Conservation (phyloP, 805 yeast genomes). For the Blastobotrys robertii region DNA sequence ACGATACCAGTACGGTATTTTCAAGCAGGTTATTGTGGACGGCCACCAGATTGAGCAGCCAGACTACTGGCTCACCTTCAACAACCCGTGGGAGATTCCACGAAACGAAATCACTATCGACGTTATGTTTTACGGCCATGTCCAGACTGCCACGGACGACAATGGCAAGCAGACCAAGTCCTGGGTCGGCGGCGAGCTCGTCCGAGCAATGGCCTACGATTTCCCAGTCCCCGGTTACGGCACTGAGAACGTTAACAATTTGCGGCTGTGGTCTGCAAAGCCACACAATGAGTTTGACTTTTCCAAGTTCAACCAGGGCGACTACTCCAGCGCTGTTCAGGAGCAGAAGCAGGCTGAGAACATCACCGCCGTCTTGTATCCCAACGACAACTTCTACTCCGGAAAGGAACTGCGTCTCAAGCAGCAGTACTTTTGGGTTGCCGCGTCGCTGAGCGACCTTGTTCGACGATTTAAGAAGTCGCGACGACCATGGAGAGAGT, state of each 20-base stretch:
- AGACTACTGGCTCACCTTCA: conserved; percentile 83
- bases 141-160: conserved; percentile 41
- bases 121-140: conserved; percentile 80
- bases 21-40: conserved; percentile 78
- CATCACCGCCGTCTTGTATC: conserved; percentile 85
- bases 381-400: conserved; percentile 83
- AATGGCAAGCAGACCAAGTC: conserved; percentile 49
- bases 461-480: conserved; percentile 81
- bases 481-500: conserved; percentile 66
- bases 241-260: conserved; percentile 73
- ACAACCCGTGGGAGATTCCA: conserved; percentile 91
- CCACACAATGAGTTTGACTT: conserved; percentile 91
- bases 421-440: conserved; percentile 96
- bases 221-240: conserved; percentile 84
- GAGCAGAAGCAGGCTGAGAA: conserved; percentile 86
- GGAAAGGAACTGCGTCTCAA: conserved; percentile 89
- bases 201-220: conserved; percentile 82
- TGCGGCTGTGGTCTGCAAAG: conserved; percentile 82
- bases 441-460: conserved; percentile 86
- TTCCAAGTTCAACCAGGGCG: conserved; percentile 84
- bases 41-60: conserved; percentile 94
- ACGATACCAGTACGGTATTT: conserved; percentile 88
- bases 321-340: conserved; percentile 72
- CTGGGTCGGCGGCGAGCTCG: conserved; percentile 87
- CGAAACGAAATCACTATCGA: conserved; percentile 82